Evolutionary conservation across 768 basidiomycete genomes (phyloP), one percentile per base, ranked within the genome.

Genomic region (Terana coerulea): DNA sequence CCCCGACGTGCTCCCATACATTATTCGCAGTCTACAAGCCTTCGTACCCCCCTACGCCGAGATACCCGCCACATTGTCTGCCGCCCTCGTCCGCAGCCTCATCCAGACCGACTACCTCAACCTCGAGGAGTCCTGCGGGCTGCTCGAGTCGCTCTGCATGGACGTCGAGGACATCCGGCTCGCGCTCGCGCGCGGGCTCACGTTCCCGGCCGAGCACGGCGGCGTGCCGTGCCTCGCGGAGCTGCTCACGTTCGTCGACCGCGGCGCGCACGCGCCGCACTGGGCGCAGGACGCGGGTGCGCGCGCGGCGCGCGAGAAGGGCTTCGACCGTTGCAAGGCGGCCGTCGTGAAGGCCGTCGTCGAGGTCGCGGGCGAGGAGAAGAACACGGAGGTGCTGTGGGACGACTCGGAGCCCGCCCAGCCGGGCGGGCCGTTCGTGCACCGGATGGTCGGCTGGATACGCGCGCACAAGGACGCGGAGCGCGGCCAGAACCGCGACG

Each of bases 291-390:
- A 69, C 7, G 66, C 73, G 33, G 68, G 67, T 1, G 83, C 88
- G 51, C 72, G 72, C 52, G 73, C 75, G 52, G 69, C 73, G 42
- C 84, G 80, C 67, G 81, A 88, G 64, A 86, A 86, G 64, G 75
- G 78, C 2, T 87, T 95, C 55, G 81, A 84, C 57, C 78, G 84
- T 25, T 91, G 90, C 70, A 95, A 94, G 68, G 87, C 85, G 3
- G 91, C 89, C 0, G 72, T 93, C 8, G 84, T 93, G 66, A 91
- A 92, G 60, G 80, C 86, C 2, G 79, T 94, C 14, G 90, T 95
- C 25, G 91, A 92, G 61, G 81, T 88, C 34, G 81, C 89, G 8
- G 91, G 90, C 33, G 88, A 91, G 63, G 86, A 88, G 55, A 80
- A 77, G 57, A 91, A 89, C 57, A 79, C 78, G 54, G 84, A 90